These are phyloP conservation scores for Fusarium domesticum DNA, from an alignment of 2,329 filamentous ascomycete species.

Conservation along the genomic window DNA sequence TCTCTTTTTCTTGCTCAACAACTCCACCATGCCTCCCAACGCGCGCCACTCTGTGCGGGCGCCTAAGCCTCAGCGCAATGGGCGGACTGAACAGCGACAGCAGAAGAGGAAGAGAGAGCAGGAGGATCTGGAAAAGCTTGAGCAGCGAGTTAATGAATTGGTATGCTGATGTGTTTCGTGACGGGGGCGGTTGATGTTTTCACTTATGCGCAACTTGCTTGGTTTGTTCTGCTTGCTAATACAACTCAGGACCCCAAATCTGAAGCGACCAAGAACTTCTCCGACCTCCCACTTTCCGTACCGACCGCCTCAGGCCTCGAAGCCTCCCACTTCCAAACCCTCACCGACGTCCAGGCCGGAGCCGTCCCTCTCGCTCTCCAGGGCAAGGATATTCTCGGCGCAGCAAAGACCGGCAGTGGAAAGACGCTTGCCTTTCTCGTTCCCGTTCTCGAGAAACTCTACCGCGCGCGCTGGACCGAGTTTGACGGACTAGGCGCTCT, in stretches of 20 bases:
- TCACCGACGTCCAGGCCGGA: constrained; percentile 88
- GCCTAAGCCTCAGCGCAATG: constrained; percentile 28
- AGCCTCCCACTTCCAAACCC: constrained; percentile 79
- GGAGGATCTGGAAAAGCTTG: constrained; percentile 35
- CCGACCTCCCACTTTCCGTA: constrained; percentile 80
- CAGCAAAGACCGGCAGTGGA: constrained; percentile 91
- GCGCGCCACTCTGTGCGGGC: constrained; percentile 23
- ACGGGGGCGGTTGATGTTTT: neutral
- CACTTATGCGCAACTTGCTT: neutral
- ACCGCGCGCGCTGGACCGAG: constrained; percentile 84
- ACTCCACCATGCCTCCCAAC: constrained; percentile 25
- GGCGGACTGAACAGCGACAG: constrained; percentile 34
- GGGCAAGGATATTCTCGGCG: constrained; percentile 83
- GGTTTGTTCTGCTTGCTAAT: constrained; percentile 10
- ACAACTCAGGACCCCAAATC: constrained; percentile 57
- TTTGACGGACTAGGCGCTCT: constrained; percentile 88
- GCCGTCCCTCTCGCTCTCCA: constrained; percentile 87
- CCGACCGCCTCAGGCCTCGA: constrained; percentile 77
- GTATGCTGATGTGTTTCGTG: constrained; percentile 25
- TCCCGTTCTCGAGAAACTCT: constrained; percentile 88
- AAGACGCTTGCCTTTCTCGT: constrained; percentile 93
- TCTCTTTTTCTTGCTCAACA: neutral
- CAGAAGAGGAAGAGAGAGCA: constrained; percentile 40
- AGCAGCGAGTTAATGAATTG: constrained; percentile 34
- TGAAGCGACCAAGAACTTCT: constrained; percentile 64